Conservation (phyloP, 148 eudicot genomes). For the Spergularia marina region DNA sequence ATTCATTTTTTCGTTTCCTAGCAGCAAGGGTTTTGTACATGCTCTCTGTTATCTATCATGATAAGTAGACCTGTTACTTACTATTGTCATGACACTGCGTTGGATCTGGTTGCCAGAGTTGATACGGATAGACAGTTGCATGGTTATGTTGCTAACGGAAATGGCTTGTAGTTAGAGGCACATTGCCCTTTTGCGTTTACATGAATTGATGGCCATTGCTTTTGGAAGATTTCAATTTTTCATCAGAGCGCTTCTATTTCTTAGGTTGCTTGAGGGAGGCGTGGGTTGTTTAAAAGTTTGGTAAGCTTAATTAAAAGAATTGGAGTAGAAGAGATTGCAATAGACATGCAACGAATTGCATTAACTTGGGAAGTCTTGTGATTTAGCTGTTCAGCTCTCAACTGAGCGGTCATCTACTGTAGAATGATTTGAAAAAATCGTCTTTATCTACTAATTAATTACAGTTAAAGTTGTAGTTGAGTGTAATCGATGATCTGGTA, state of each 20-base stretch:
- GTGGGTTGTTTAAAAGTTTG: too few species aligned
- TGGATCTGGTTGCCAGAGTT: too few species aligned
- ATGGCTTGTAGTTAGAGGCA: not conserved
- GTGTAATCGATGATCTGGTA: not conserved
- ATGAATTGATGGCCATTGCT: not conserved
- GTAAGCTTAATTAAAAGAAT: too few species aligned
- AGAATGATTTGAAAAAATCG: not conserved
- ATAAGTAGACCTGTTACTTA: not conserved
- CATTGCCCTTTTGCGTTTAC: not conserved
- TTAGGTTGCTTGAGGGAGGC: too few species aligned
- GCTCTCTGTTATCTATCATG: too few species aligned
- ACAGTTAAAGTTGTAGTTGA: conserved; percentile 5
- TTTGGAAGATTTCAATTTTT: not conserved
- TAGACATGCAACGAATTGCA: not conserved
- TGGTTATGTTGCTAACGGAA: too few species aligned
- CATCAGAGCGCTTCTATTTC: not conserved
- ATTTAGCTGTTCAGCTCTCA: not conserved
- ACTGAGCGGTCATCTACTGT: not conserved
- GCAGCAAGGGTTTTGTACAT: too few species aligned
- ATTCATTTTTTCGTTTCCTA: too few species aligned
- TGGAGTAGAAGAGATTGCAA: too few species aligned
- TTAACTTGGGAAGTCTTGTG: not conserved
- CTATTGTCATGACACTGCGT: not conserved
- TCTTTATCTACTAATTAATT: not conserved
- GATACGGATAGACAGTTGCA: too few species aligned